Conservation (phyloP, 2,329 filamentous ascomycete species). For the Trichoderma sp. region DNA sequence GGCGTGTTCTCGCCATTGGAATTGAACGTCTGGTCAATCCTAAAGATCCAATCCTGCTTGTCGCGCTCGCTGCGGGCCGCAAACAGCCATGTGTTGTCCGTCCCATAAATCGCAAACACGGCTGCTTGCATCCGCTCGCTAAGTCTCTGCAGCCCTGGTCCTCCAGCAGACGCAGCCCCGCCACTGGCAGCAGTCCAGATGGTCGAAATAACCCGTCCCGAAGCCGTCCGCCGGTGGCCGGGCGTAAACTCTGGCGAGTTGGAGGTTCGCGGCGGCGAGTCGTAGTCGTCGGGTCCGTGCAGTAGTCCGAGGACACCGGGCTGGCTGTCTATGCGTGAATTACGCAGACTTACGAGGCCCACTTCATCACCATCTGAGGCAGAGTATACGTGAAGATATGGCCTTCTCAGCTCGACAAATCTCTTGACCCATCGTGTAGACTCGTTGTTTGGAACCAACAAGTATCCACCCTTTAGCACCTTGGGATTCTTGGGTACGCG, state of each 20-base stretch:
- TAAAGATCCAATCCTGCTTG: conserved; percentile 96
- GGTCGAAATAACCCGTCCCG: conserved; percentile 53
- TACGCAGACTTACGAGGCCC: conserved; percentile 81
- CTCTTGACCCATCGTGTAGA: conserved; percentile 85
- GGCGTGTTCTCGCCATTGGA: conserved; percentile 45
- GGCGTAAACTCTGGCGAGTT: conserved; percentile 41
- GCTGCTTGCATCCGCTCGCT: conserved; percentile 62
- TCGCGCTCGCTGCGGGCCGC: conserved; percentile 84
- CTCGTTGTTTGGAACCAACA: conserved; percentile 79
- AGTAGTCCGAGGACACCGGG: conserved; percentile 82
- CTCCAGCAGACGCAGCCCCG: conserved; percentile 25
- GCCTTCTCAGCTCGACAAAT: conserved; percentile 86
- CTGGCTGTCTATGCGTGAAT: conserved; percentile 87
- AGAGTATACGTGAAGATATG: conserved; percentile 88
- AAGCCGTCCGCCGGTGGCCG: conserved; percentile 49
- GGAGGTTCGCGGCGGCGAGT: conserved; percentile 34
- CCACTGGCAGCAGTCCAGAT: conserved; percentile 52
- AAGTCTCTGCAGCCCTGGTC: conserved; percentile 49
- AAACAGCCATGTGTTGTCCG: conserved; percentile 93
- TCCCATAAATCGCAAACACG: conserved; percentile 92
- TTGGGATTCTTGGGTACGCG: conserved; percentile 76
- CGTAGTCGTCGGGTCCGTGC: conserved; percentile 46
- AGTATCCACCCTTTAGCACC: conserved; percentile 81
- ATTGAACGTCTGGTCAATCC: conserved; percentile 78
- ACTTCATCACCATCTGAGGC: conserved; percentile 86